Evolutionary conservation across 148 eudicot species (phyloP).

Genomic region (Nepenthes gracilis): DNA sequence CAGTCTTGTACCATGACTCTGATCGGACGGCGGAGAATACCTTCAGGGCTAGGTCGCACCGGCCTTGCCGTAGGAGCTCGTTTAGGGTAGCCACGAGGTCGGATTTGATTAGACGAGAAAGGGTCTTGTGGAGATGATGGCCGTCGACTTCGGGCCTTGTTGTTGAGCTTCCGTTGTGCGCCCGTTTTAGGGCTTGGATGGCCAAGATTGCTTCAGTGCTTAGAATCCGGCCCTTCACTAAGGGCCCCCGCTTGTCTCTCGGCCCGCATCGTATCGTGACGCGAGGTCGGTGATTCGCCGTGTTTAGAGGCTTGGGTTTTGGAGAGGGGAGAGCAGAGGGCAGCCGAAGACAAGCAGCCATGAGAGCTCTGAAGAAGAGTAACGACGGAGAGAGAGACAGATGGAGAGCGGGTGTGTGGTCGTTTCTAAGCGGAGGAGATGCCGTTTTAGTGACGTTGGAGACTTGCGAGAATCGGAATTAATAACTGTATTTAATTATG

Average conservation of each 20-base stretch:
- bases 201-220: slow-evolving; percentile 82
- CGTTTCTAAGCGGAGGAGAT: too few relatives aligned
- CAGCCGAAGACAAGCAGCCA: slow-evolving; percentile 9
- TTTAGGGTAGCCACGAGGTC: slow-evolving; percentile 68
- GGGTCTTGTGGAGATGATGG: slow-evolving; percentile 12
- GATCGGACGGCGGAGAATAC: slow-evolving; percentile 51
- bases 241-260: slow-evolving; percentile 60
- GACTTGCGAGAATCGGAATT: too few relatives aligned
- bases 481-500: too few relatives aligned
- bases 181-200: slow-evolving; percentile 81
- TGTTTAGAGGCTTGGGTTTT: slow-evolving; percentile 1
- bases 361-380: neutral
- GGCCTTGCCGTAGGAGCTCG: slow-evolving; percentile 75
- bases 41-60: slow-evolving; percentile 32
- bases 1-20: slow-evolving; percentile 42
- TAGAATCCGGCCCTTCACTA: slow-evolving; percentile 60
- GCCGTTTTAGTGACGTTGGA: too few relatives aligned
- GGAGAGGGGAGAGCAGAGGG: slow-evolving; percentile 4
- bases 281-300: neutral
- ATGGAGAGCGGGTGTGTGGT: too few relatives aligned
- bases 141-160: slow-evolving; percentile 11
- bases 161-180: slow-evolving; percentile 25
- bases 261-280: slow-evolving; percentile 48
- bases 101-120: slow-evolving; percentile 62
- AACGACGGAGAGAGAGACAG: neutral